phyloP scores from a whole-genome alignment of 495 filamentous ascomycete species.

The Lentithecium fluviatile region DNA sequence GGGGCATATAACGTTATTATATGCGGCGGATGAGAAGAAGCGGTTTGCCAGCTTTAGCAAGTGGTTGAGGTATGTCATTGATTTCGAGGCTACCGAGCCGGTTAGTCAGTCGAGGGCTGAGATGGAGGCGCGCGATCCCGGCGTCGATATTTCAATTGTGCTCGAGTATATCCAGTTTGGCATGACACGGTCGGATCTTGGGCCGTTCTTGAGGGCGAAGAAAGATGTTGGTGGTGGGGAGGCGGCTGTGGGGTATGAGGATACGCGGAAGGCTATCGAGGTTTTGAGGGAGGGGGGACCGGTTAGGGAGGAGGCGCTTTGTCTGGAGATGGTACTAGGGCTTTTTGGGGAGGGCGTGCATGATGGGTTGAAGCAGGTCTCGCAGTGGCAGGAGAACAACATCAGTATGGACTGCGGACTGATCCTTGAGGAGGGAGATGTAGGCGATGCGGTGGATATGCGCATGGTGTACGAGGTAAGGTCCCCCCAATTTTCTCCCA shows the following conservation, averaged over 20 bases:
- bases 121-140: slow-evolving; percentile 37
- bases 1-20: slow-evolving; percentile 67
- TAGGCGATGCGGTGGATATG: slow-evolving; percentile 21
- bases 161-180: slow-evolving; percentile 39
- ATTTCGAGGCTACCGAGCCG: slow-evolving; percentile 54
- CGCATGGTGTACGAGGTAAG: slow-evolving; percentile 38
- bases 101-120: slow-evolving; percentile 50
- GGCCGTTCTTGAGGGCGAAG: slow-evolving; percentile 12
- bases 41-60: slow-evolving; percentile 75
- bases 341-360: slow-evolving; percentile 7
- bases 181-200: slow-evolving; percentile 30
- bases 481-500: not conserved
- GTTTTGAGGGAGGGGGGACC: slow-evolving; percentile 20
- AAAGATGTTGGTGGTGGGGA: not conserved
- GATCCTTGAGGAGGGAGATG: slow-evolving; percentile 28
- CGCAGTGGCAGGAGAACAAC: slow-evolving; percentile 25
- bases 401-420: slow-evolving; percentile 28
- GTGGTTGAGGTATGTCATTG: slow-evolving; percentile 86
- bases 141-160: slow-evolving; percentile 36
- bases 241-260: slow-evolving; percentile 15
- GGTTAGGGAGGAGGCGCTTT: slow-evolving; percentile 29
- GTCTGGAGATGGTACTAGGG: slow-evolving; percentile 11
- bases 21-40: slow-evolving; percentile 72
- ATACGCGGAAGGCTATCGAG: slow-evolving; percentile 25
- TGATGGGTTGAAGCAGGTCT: slow-evolving; percentile 25